Evolutionary conservation across 108 stramenopile species (phyloP), one percentile per base, ranked within the genome.

Genomic region (Fragilariopsis cylindrus): DNA sequence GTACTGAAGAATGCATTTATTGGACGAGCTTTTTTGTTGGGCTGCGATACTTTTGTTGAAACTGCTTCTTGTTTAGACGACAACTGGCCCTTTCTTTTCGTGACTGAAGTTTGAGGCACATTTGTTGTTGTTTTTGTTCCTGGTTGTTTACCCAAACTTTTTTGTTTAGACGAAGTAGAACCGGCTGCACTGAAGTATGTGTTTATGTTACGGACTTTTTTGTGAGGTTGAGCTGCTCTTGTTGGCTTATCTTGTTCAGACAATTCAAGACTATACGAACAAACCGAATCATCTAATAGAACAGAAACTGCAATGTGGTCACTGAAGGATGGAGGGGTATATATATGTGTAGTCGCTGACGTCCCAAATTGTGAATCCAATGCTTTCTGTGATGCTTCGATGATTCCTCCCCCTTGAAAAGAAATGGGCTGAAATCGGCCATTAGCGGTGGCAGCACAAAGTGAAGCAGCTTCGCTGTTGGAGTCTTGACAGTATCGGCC

Each of bases 271-370:
- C 21, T 2, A 44, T 30, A n/a, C 21, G 62, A 60, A 49, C 62
- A 63, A 39, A 53, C 66, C 13, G 57, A 43, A 62, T 81, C 66
- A 43, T 87, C 85, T 71, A 97, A 69, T 48, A 92, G 64, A 42
- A 95, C 65, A 2, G 94, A 94, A 15, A 92, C 82, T 7, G 88
- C 95, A 49, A 94, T 85, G 76, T 97, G 97, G 83, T 97, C 97
- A 7, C 90, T 92, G 56, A 92, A 96, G 2, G 87, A 81, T 41
- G 97, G 97, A 11, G 95, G 94, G 1, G 95, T 96, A 73, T 97
- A 96, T 5, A 96, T 82, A 64, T 96, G 94, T n/a, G 95, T 94
- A 15, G 90, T 95, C 57, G 95, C 94, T 7, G 90, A 76, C 5
- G 30, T 49, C 9, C 74, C 77, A 47, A 81, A 81, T 65, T 96